Evolutionary conservation across 2,329 filamentous ascomycete species (phyloP), one percentile per base, ranked within the genome.

Genomic region (Ophiostoma himal-ulmi): DNA sequence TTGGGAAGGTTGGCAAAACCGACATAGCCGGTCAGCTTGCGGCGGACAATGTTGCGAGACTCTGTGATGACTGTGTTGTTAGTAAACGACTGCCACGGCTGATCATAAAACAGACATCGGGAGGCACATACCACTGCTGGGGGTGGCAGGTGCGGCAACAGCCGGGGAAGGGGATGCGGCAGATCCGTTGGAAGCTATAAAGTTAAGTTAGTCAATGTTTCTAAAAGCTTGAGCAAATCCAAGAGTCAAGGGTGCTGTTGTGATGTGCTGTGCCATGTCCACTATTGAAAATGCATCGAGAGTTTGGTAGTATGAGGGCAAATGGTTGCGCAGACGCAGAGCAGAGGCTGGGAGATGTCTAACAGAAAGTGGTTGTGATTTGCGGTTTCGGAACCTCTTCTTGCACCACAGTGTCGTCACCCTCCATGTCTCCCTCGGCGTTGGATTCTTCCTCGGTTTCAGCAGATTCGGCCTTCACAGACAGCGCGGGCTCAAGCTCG

Each of bases 1-100:
- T 99, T 99, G 74, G 95, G 95, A 79, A 99, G 83, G 81, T 99
- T 99, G 81, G 95, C 95, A 79, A 99, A 99, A 75, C 95, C 95
- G 78, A 99, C 95, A 78, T 98, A 99, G 79, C 95, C 95, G 68
- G 95, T 98, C 79, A 99, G 85, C 86, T 99, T 99, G 82, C 95
- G 89, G 82, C 95, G 92, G 77, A 99, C 94, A 80, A 99, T 96
- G 85, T 99, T 98, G 82, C 90, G 90, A 86, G 90, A 90, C 78
- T 93, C 91, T 78, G 84, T 87, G 75, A 85, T 82, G 69, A 77
- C 68, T 70, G 11, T 3, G 10, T 54, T 30, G 26, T 57, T 14
- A 70, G 67, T 36, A 62, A 30, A 64, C n/a, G 14, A 1, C 7
- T 2, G 10, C n/a, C 5, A 34, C 8, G 22, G 3, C 30, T 3